phyloP scores from a whole-genome alignment of 108 stramenopile genomes.

The Cylindrotheca closterium region DNA sequence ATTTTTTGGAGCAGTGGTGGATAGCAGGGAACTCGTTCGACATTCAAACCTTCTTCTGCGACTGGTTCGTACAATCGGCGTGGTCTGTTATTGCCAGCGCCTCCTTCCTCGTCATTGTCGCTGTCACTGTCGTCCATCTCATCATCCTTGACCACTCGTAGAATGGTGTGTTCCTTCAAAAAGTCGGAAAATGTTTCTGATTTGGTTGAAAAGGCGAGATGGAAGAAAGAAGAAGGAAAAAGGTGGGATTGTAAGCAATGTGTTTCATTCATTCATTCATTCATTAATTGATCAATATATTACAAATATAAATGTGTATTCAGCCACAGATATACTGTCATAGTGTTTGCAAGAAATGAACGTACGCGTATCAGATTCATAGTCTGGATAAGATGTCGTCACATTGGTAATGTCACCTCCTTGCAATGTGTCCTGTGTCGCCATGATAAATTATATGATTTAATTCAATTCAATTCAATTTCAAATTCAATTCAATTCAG shows the following conservation, averaged over 20 bases:
- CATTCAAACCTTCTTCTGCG: conserved; percentile 24
- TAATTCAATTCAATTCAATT: too few species aligned
- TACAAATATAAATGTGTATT: too few species aligned
- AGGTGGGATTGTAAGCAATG: not conserved
- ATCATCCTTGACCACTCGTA: conserved; percentile 26
- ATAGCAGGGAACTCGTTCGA: conserved; percentile 69
- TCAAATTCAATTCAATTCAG: too few species aligned
- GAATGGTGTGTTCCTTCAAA: conserved; percentile 68
- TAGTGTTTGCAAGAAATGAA: too few species aligned
- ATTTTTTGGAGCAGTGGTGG: conserved; percentile 71
- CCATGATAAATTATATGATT: too few species aligned
- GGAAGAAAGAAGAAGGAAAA: conserved; percentile 2
- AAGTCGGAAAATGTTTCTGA: conserved; percentile 59
- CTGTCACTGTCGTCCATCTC: conserved; percentile 8
- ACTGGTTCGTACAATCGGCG: conserved; percentile 69
- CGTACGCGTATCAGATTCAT: too few species aligned
- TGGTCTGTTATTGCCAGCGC: conserved; percentile 41
- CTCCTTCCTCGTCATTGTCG: conserved; percentile 39
- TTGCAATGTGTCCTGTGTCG: too few species aligned
- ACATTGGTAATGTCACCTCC: too few species aligned
- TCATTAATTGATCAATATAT: too few species aligned
- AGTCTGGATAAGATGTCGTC: too few species aligned
- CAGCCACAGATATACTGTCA: too few species aligned
- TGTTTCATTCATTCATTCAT: not conserved
- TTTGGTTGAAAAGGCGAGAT: not conserved